Evolutionary conservation across 257 asterid genomes (phyloP).

Genomic region (Solanum chiquidenum): DNA sequence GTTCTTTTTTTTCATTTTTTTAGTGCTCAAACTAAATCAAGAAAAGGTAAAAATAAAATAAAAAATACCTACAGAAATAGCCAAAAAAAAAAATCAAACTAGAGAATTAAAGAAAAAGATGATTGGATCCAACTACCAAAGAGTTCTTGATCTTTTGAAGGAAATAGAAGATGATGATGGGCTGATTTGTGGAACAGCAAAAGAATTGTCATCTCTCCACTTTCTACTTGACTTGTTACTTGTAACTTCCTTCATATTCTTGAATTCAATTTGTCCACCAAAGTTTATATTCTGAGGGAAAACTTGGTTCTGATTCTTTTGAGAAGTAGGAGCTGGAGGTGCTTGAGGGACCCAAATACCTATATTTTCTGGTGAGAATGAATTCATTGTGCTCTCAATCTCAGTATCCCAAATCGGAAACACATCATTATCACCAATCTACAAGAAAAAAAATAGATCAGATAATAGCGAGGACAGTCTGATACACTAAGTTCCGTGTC

Average conservation of each 20-base stretch:
- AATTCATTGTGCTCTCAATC: constrained; percentile 14
- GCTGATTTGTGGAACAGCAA: constrained; percentile 72
- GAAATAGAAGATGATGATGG: constrained; percentile 24
- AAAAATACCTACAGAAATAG: too few species aligned
- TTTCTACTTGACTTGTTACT: constrained; percentile 29
- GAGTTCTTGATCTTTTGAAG: constrained; percentile 39
- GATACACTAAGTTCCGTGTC: too few species aligned
- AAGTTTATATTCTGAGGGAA: constrained; percentile 14
- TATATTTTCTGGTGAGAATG: constrained; percentile 22
- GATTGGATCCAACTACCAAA: constrained; percentile 15
- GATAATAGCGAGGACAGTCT: neutral
- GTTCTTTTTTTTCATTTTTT: neutral
- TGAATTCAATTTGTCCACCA: constrained; percentile 33
- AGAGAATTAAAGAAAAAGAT: neutral
- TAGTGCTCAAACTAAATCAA: neutral
- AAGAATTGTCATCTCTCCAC: constrained; percentile 45
- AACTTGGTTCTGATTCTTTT: constrained; percentile 22
- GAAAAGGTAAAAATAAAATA: neutral
- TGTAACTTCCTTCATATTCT: constrained; percentile 22
- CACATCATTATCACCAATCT: constrained; percentile 40
- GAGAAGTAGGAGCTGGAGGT: constrained; percentile 8
- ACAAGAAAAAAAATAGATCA: neutral
- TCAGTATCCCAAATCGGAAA: constrained; percentile 48
- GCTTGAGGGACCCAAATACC: constrained; percentile 71
- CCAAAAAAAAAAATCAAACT: neutral